These are phyloP conservation scores for Warburgia ugandensis DNA, from an alignment of 164 flowering plant genomes.

Conservation along the genomic window DNA sequence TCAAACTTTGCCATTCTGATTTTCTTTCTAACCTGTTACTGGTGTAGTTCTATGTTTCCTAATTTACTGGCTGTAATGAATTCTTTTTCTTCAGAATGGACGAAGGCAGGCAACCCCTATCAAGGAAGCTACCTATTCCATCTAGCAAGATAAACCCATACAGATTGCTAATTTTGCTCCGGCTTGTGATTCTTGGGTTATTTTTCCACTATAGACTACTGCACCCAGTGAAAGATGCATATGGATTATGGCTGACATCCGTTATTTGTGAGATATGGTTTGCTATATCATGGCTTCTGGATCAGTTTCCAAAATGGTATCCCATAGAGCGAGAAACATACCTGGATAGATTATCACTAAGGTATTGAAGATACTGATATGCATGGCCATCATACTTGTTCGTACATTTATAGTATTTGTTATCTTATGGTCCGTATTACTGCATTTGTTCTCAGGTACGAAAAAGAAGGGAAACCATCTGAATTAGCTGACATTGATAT, in stretches of 20 bases:
- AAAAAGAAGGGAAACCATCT: constrained; percentile 85
- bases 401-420: background rate
- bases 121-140: constrained; percentile 82
- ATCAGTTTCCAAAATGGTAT: constrained; percentile 94
- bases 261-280: constrained; percentile 98
- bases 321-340: constrained; percentile 92
- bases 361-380: constrained; percentile 31
- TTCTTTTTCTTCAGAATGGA: constrained; percentile 49
- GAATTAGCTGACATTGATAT: constrained; percentile 92
- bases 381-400: no score
- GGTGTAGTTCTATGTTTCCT: background rate
- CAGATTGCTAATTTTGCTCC: constrained; percentile 75
- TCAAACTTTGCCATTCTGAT: background rate
- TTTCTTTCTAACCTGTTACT: background rate
- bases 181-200: constrained; percentile 65
- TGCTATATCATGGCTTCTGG: constrained; percentile 91
- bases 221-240: constrained; percentile 80
- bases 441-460: constrained; percentile 47
- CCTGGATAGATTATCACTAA: constrained; percentile 77
- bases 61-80: background rate
- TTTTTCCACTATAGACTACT: constrained; percentile 88
- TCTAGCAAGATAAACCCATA: constrained; percentile 89
- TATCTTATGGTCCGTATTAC: background rate
- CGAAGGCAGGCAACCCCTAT: constrained; percentile 90
- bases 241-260: constrained; percentile 74